A percentile compares a stretch with the other conserved stretches of the same genome.
Evolutionary conservation across 2,329 filamentous ascomycete species (phyloP).

Genomic region (Phoma sp.): DNA sequence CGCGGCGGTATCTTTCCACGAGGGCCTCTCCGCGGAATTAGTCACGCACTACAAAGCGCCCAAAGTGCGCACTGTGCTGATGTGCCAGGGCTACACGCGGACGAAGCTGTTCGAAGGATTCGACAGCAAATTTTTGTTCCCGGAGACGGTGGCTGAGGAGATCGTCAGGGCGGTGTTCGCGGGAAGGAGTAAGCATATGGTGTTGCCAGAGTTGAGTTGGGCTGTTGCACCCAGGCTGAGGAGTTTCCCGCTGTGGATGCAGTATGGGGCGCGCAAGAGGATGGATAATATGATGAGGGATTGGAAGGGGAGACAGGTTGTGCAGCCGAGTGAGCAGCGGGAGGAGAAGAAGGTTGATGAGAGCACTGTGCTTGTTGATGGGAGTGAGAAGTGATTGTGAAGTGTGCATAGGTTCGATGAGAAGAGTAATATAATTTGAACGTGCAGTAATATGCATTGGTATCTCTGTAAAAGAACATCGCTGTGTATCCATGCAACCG

Average conservation of each 20-base stretch:
- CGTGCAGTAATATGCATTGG: background rate
- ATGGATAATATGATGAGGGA: slow-evolving; percentile 44
- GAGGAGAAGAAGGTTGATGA: slow-evolving; percentile 32
- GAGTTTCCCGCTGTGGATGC: slow-evolving; percentile 69
- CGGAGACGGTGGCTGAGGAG: slow-evolving; percentile 70
- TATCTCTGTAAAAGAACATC: slow-evolving; percentile 7
- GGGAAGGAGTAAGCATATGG: slow-evolving; percentile 65
- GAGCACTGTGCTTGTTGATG: slow-evolving; percentile 37
- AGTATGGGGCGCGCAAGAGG: slow-evolving; percentile 59
- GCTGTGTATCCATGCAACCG: background rate
- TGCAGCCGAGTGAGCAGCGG: slow-evolving; percentile 43
- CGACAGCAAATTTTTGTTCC: slow-evolving; percentile 60
- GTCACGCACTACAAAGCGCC: slow-evolving; percentile 66
- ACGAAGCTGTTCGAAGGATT: slow-evolving; percentile 68
- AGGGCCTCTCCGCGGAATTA: slow-evolving; percentile 58
- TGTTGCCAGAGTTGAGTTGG: slow-evolving; percentile 58
- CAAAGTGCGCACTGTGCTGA: slow-evolving; percentile 69
- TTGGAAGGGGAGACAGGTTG: slow-evolving; percentile 50
- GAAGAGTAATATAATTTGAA: background rate
- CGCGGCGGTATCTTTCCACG: slow-evolving; percentile 71
- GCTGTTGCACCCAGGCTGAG: slow-evolving; percentile 49
- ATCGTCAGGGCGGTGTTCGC: slow-evolving; percentile 67
- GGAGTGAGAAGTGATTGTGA: background rate
- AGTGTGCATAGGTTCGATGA: too few species aligned
- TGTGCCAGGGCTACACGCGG: slow-evolving; percentile 69